Evolutionary conservation across 2,329 filamentous ascomycete genomes (phyloP).

Genomic region (Trichoderma koningiopsis): DNA sequence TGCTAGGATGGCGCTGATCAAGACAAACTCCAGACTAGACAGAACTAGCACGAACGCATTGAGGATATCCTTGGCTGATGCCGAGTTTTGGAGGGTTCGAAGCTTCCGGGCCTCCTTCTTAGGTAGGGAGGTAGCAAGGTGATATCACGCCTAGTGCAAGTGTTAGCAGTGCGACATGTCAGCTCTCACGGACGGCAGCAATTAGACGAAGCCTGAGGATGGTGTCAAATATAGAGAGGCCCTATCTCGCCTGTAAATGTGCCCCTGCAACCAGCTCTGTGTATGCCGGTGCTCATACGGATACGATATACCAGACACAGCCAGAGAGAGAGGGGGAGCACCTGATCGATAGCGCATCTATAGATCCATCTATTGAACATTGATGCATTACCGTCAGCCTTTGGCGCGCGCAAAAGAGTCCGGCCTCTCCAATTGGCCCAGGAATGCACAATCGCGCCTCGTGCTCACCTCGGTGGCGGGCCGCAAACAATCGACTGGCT

Average conservation of each 20-base stretch:
- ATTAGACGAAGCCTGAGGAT: not conserved
- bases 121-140: not conserved
- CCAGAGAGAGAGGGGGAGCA: not conserved
- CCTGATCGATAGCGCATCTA: not conserved
- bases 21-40: not conserved
- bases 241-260: constrained; percentile 1
- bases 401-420: constrained; percentile 1
- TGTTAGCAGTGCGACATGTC: not conserved
- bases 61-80: not conserved
- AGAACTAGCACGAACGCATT: not conserved
- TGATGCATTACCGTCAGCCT: not conserved
- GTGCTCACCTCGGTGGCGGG: not conserved
- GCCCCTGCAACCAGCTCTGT: not conserved
- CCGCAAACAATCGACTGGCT: constrained; percentile 11
- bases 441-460: not conserved
- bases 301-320: too few relatives aligned
- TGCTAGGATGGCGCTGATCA: not conserved
- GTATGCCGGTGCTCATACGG: not conserved
- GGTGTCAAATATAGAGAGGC: not conserved
- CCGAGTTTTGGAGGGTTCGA: not conserved
- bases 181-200: not conserved
- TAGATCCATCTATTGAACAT: not conserved
- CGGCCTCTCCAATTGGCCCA: not conserved
- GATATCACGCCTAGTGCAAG: not conserved
- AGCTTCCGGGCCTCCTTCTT: not conserved